Evolutionary conservation across 1,284 basidiomycete species (phyloP).

Genomic region (Fomitopsis schrenkii): DNA sequence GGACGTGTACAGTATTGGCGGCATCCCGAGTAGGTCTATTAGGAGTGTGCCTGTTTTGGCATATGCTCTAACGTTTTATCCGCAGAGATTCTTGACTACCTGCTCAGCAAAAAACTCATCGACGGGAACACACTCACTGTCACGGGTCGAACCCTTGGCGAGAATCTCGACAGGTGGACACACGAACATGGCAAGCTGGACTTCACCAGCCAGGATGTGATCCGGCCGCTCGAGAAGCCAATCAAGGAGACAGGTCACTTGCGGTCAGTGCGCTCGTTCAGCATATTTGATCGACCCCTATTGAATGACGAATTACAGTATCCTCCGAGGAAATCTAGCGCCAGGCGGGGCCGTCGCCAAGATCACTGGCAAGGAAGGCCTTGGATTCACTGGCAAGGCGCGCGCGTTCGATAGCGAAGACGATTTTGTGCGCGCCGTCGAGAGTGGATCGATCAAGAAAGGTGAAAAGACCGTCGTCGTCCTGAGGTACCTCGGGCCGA

Average conservation of each 20-base stretch:
- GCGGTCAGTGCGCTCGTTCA: constrained; percentile 45
- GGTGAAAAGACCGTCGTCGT: constrained; percentile 91
- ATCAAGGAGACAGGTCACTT: constrained; percentile 88
- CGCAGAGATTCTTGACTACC: constrained; percentile 77
- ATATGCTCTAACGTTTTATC: constrained; percentile 3
- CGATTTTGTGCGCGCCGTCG: constrained; percentile 78
- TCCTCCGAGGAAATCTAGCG: constrained; percentile 84
- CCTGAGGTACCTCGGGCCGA: constrained; percentile 84
- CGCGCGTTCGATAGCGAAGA: constrained; percentile 83
- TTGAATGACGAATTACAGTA: constrained; percentile 37
- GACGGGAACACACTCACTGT: constrained; percentile 87
- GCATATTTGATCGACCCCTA: background rate
- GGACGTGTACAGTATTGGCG: constrained; percentile 85
- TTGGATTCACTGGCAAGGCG: constrained; percentile 80
- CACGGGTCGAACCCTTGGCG: constrained; percentile 82
- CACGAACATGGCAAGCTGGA: constrained; percentile 75
- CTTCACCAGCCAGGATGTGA: constrained; percentile 70
- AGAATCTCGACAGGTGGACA: constrained; percentile 85
- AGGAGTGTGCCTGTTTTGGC: background rate
- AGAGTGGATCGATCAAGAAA: constrained; percentile 74
- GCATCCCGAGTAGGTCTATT: constrained; percentile 70
- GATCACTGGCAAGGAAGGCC: constrained; percentile 91
- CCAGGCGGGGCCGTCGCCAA: constrained; percentile 93
- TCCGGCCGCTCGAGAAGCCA: constrained; percentile 80
- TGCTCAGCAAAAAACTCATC: constrained; percentile 79